phyloP scores from a whole-genome alignment of 2,329 filamentous ascomycete genomes.

The Ilyonectria destructans region DNA sequence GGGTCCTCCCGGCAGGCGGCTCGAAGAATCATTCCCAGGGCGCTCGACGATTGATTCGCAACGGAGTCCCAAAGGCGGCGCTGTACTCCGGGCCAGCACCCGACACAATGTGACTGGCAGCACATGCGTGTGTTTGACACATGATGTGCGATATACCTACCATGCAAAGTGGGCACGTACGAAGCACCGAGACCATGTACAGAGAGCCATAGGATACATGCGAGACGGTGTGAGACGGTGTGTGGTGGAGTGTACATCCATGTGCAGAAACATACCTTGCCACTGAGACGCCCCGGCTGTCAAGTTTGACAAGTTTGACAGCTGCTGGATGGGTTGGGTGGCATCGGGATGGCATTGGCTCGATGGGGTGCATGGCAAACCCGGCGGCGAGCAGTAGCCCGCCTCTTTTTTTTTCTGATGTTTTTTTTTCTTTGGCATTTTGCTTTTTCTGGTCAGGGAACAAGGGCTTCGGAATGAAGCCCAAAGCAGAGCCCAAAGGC shows the following conservation, averaged over 20 bases:
- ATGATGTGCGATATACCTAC: constrained; percentile 1
- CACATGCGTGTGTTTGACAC: constrained; percentile 3
- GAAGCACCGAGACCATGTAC: neutral
- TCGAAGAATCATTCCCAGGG: neutral
- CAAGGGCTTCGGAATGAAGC: constrained; percentile 21
- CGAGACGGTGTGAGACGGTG: neutral
- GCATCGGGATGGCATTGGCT: constrained; percentile 16
- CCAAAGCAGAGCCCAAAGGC: neutral
- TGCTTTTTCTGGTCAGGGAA: constrained; percentile 13
- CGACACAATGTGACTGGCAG: constrained; percentile 4
- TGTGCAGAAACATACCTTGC: neutral
- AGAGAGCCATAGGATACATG: neutral
- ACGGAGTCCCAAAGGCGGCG: constrained; percentile 1
- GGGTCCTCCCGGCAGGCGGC: constrained; percentile 10
- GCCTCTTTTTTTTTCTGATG: constrained; percentile 2
- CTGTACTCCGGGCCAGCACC: neutral
- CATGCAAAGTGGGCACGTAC: neutral
- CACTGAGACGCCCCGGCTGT: constrained; percentile 24
- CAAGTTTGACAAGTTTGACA: constrained; percentile 39
- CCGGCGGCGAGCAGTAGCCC: neutral
- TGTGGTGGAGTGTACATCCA: neutral
- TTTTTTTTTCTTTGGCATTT: neutral
- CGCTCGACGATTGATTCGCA: neutral
- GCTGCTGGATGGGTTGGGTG: constrained; percentile 25
- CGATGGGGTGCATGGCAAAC: neutral